Evolutionary conservation across 2,329 filamentous ascomycete genomes (phyloP).

Genomic region (Xylaria sp.): DNA sequence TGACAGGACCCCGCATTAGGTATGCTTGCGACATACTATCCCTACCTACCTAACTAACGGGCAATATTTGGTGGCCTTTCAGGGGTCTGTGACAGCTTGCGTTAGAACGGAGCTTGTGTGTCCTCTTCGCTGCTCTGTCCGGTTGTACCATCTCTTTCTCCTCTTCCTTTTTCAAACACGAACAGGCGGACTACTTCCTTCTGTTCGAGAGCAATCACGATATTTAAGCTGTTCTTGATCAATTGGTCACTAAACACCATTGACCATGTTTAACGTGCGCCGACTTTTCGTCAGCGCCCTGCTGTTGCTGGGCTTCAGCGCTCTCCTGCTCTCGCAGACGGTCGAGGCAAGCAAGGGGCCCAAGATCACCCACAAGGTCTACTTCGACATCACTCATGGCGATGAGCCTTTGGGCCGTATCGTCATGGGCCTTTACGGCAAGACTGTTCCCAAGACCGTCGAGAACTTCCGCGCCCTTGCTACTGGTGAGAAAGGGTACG

Average conservation of each 20-base stretch:
- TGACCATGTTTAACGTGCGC: slow-evolving; percentile 79
- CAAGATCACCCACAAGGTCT: slow-evolving; percentile 96
- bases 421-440: slow-evolving; percentile 86
- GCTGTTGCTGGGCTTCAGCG: slow-evolving; percentile 48
- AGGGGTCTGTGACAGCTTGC: slow-evolving; percentile 38
- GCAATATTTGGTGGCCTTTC: slow-evolving; percentile 30
- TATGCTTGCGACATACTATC: slow-evolving; percentile 23
- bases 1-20: slow-evolving; percentile 43
- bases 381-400: slow-evolving; percentile 84
- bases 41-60: slow-evolving; percentile 1
- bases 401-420: slow-evolving; percentile 79
- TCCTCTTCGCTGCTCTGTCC: slow-evolving; percentile 41
- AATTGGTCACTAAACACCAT: slow-evolving; percentile 22
- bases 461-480: slow-evolving; percentile 83
- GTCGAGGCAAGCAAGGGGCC: slow-evolving; percentile 84
- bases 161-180: slow-evolving; percentile 27
- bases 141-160: slow-evolving; percentile 9
- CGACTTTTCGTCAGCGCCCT: slow-evolving; percentile 77
- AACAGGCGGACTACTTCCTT: slow-evolving; percentile 33
- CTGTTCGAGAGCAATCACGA: slow-evolving; percentile 26
- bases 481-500: slow-evolving; percentile 87
- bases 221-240: slow-evolving; percentile 1
- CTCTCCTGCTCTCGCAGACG: slow-evolving; percentile 68
- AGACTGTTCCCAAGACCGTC: slow-evolving; percentile 81
- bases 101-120: slow-evolving; percentile 42